Base-by-base conservation (phyloP, 106 monocot species). In the Hemerocallis citrina region DNA sequence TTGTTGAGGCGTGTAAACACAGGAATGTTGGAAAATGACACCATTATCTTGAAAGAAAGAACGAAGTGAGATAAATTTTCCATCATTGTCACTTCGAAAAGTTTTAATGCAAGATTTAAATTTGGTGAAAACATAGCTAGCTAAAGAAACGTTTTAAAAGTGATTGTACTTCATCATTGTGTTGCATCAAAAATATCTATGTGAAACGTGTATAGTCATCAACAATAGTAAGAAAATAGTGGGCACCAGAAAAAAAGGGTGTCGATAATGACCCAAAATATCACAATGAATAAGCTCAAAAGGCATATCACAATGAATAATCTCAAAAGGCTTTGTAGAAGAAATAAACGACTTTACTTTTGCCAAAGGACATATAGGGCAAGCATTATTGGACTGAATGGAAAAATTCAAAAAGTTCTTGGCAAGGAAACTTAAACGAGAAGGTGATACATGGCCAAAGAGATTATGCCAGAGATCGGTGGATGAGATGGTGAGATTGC, bases 191-290 rank as follows among this genome's bases (percentile, higher is more conserved):
- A 59, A 13, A 59, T 16, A 59, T 33, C 33, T n/a, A 59, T 32
- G 58, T 59, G 16, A 34, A 59, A 19, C 1, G n/a, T 34, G 58
- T n/a, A 33, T 3, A 59, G 20, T 59, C 58, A 32, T 59, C 35
- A 7, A 59, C 35, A 34, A 59, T 34, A 13, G 58, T 59, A n/a
- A 59, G 17, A 35, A 59, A 59, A 35, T 37, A 59, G 6, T n/a
- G 11, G 7, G 31, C 17, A 32, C 58, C 58, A 59, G 14, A 34
- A 59, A 19, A 31, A 17, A 59, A 34, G 35, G 15, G 34, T 5
- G 5, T 19, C 34, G 27, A 31, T 59, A 17, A 34, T 12, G 58
- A 17, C 58, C 58, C 31, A 15, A n/a, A n/a, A n/a, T n/a, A n/a
- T n/a, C n/a, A n/a, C n/a, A n/a, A n/a, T n/a, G n/a, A n/a, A n/a